phyloP scores from a whole-genome alignment of 192 early-diverging fungal genomes.

The Backusella australiensis region DNA sequence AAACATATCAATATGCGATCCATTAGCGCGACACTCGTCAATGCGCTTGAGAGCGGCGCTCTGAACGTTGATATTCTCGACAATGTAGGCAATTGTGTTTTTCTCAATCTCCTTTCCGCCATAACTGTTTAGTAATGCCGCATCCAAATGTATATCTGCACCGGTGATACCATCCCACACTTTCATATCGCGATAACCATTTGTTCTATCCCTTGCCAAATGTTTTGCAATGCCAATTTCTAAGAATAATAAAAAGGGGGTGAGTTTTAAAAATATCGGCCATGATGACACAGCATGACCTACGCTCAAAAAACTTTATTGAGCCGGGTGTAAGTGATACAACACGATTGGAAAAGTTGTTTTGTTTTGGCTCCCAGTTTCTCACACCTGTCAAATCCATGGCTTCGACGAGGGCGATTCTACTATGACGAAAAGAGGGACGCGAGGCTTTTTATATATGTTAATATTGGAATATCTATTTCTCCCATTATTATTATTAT shows the following conservation, averaged over 20 bases:
- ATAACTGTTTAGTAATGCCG: conserved; percentile 31
- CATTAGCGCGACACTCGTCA: conserved; percentile 27
- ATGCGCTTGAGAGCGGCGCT: conserved; percentile 60
- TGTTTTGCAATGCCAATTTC: conserved; percentile 66
- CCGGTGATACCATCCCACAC: conserved; percentile 78
- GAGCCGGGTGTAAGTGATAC: conserved; percentile 77
- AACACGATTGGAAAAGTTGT: conserved; percentile 78
- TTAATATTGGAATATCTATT: background rate
- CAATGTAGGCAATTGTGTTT: conserved; percentile 73
- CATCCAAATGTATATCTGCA: conserved; percentile 65
- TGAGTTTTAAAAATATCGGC: background rate
- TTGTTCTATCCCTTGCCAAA: conserved; percentile 54
- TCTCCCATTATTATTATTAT: background rate
- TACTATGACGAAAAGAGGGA: conserved; percentile 35
- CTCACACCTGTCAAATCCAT: conserved; percentile 59
- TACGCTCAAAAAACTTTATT: conserved; percentile 56
- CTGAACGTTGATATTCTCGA: conserved; percentile 86
- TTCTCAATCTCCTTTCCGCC: background rate
- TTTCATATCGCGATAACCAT: conserved; percentile 68
- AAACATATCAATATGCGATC: conserved; percentile 58
- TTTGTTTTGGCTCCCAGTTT: conserved; percentile 49
- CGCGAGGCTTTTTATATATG: conserved; percentile 1
- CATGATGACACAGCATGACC: background rate
- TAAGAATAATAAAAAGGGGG: conserved; percentile 17
- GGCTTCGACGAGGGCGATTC: conserved; percentile 80